Percentiles rank a stretch among this genome's conserved stretches.
These are phyloP conservation scores for Erythrobasidium yunnanense DNA, from an alignment of 768 basidiomycete genomes.

Conservation along the genomic window DNA sequence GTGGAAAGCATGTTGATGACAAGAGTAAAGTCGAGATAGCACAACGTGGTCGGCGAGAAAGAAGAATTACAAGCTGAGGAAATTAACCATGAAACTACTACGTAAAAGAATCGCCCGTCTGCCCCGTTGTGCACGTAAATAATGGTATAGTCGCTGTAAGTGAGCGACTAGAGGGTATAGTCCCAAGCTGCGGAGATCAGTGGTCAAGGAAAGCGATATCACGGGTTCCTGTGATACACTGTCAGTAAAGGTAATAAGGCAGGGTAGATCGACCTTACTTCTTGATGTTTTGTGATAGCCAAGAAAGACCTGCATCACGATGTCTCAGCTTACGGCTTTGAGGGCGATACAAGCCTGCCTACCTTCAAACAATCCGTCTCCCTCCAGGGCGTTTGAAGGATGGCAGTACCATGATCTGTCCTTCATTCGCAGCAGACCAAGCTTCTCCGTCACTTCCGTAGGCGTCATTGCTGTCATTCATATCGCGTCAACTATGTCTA, in stretches of 20 bases:
- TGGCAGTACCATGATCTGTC: conserved; percentile 99
- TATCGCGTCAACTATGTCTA: background rate
- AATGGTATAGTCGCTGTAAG: too few relatives aligned
- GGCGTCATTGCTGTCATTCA: conserved; percentile 77
- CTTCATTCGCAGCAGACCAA: conserved; percentile 88
- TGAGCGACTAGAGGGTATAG: too few relatives aligned
- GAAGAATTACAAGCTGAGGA: too few relatives aligned
- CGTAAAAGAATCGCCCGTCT: too few relatives aligned
- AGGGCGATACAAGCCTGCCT: conserved; percentile 11
- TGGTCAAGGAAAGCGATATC: background rate
- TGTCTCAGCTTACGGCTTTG: background rate
- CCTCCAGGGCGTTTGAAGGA: conserved; percentile 64
- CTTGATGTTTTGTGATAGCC: conserved; percentile 95
- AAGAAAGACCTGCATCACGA: conserved; percentile 52
- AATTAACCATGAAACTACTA: too few relatives aligned
- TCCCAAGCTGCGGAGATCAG: too few relatives aligned
- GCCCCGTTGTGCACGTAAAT: too few relatives aligned
- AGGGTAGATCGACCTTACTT: conserved; percentile 38
- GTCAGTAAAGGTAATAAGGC: background rate
- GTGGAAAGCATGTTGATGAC: too few relatives aligned
- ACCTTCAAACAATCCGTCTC: conserved; percentile 93
- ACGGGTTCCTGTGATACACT: background rate
- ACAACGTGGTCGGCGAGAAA: too few relatives aligned
- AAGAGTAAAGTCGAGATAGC: too few relatives aligned
- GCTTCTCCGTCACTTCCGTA: conserved; percentile 92